Evolutionary conservation across 2,329 filamentous ascomycete species (phyloP), one percentile per base, ranked within the genome.

Genomic region (Ceratocystis destructans): DNA sequence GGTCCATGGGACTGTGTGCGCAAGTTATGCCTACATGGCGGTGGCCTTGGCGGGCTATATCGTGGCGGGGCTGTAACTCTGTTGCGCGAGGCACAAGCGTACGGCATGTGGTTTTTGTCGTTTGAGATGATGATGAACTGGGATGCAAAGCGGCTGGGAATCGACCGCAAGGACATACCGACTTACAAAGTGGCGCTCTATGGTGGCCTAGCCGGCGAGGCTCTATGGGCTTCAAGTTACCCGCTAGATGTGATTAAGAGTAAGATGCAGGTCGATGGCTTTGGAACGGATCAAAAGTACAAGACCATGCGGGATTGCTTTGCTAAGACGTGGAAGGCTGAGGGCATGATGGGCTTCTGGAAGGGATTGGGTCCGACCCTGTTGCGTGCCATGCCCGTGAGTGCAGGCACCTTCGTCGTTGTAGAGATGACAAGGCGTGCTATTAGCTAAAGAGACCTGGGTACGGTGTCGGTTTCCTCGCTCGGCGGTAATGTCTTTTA

Each of bases 191-290:
- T 99, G 62, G 94, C 94, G 12, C 78, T 90, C 12, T 99, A 97
- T 75, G 94, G 94, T 70, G 94, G 94, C 57, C 76, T 99, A 50
- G 94, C 94, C 0, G 94, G 94, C 71, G 94, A 99, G 80, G 90
- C 86, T 64, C 82, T 99, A 67, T 99, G 94, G 94, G 79, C 99
- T 66, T 82, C 83, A 45, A 96, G 90, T 73, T 99, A 99, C 77
- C 94, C 94, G 25, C 88, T 99, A 70, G 94, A 99, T 77, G 93
- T 99, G 33, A 78, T 99, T 77, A 99, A 99, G 88, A 96, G 90
- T 78, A 97, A 96, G 84, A 96, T 97, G 93, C 94, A 99, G 83
- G 96, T 88, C 67, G 94, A 99, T 77, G 92, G 89, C 0, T 94
- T 96, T 74, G 90, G 89, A 3, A 69, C 75, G 62, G 78, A 82